Percentiles rank a stretch among this genome's conserved stretches.
Evolutionary conservation across 176 grass and related monocot species (phyloP).

Genomic region (Hordeum vulgare): DNA sequence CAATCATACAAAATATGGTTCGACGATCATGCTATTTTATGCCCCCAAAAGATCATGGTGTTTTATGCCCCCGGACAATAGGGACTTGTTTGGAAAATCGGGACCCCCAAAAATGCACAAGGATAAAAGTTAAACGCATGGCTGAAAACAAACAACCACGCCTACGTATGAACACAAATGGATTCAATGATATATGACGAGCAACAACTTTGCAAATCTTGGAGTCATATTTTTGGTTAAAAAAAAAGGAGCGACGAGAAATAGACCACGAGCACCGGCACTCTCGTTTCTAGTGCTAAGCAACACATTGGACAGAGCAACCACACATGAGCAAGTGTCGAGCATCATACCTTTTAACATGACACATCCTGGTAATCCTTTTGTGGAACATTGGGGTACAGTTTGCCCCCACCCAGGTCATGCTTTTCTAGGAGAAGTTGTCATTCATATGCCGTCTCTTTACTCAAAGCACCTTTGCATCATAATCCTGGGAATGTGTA

Average conservation of each 20-base stretch:
- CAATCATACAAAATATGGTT: not conserved
- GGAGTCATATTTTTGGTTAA: not conserved
- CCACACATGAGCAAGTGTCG: conserved; percentile 16
- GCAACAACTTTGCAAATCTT: not conserved
- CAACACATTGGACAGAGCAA: conserved; percentile 6
- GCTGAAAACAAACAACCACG: not conserved
- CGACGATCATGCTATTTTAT: conserved; percentile 9
- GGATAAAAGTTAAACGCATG: not conserved
- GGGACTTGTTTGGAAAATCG: not conserved
- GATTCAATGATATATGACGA: not conserved
- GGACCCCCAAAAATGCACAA: not conserved
- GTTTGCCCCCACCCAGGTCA: conserved; percentile 40
- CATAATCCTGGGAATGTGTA: conserved; percentile 19
- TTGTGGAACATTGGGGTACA: conserved; percentile 44
- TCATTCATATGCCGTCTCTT: conserved; percentile 33
- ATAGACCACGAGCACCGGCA: not conserved
- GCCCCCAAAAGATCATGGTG: conserved; percentile 8
- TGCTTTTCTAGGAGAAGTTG: conserved; percentile 38
- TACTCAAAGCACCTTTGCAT: conserved; percentile 55
- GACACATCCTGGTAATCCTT: conserved; percentile 38
- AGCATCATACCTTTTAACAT: conserved; percentile 39
- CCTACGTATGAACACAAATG: not conserved
- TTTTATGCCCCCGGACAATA: not conserved
- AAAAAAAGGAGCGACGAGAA: not conserved
- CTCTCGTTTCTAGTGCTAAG: conserved; percentile 27